A percentile compares a stretch with the other conserved stretches of the same genome.
These are phyloP conservation scores for Aspergillus ibericus DNA, from an alignment of 2,329 filamentous ascomycete genomes.

Conservation along the genomic window DNA sequence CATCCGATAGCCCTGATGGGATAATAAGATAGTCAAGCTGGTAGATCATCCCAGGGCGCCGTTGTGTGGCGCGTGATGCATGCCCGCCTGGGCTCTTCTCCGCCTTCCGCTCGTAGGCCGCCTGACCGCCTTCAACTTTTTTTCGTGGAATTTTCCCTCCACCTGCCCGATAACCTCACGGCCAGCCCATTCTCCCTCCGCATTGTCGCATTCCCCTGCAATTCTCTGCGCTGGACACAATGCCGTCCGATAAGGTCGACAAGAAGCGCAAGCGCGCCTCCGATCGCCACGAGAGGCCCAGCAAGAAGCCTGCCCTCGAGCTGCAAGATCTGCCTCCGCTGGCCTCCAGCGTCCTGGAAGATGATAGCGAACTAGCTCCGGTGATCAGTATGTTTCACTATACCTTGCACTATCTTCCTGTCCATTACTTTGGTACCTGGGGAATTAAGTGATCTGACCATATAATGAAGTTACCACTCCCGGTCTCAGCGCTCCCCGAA, in stretches of 20 bases:
- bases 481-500: slow-evolving; percentile 32
- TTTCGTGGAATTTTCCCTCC: slow-evolving; percentile 28
- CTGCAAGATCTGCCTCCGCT: slow-evolving; percentile 41
- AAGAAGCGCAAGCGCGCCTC: slow-evolving; percentile 55
- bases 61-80: neutral
- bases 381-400: slow-evolving; percentile 47
- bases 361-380: slow-evolving; percentile 50
- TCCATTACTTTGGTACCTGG: neutral
- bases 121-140: slow-evolving; percentile 29
- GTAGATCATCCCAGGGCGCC: too few relatives aligned
- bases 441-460: neutral
- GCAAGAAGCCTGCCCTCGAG: slow-evolving; percentile 49
- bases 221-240: slow-evolving; percentile 15
- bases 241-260: slow-evolving; percentile 39
- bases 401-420: neutral
- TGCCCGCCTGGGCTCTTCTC: slow-evolving; percentile 7
- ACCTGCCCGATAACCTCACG: neutral
- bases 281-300: slow-evolving; percentile 45
- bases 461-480: slow-evolving; percentile 33
- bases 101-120: slow-evolving; percentile 22
- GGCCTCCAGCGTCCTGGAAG: slow-evolving; percentile 48
- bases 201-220: neutral
- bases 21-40: too few relatives aligned
- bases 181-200: neutral
- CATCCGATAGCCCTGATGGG: neutral